phyloP scores from a whole-genome alignment of 2,329 filamentous ascomycete species.

The Fusarium sterilihyphosum region DNA sequence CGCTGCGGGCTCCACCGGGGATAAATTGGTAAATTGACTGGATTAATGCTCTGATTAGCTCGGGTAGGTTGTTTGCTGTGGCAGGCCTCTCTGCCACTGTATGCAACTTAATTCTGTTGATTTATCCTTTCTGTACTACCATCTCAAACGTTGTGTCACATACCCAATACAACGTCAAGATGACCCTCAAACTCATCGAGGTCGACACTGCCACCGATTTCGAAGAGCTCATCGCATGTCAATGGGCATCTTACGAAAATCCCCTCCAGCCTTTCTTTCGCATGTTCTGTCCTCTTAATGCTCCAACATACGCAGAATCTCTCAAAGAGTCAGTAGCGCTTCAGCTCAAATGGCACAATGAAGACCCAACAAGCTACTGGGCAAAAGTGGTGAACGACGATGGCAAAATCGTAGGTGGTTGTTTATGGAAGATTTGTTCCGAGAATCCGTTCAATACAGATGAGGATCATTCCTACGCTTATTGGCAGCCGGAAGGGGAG shows the following conservation, averaged over 20 bases:
- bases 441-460: slow-evolving; percentile 22
- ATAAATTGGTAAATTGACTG: neutral
- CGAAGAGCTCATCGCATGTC: slow-evolving; percentile 29
- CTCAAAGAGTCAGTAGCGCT: slow-evolving; percentile 5
- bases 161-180: neutral
- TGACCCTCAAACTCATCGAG: slow-evolving; percentile 30
- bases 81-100: neutral
- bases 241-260: slow-evolving; percentile 31
- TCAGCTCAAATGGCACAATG: slow-evolving; percentile 26
- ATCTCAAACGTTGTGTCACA: neutral
- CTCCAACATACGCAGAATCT: slow-evolving; percentile 7
- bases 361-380: slow-evolving; percentile 30
- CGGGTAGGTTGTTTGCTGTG: neutral
- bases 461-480: slow-evolving; percentile 13
- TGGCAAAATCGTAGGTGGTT: slow-evolving; percentile 34
- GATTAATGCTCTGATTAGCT: neutral
- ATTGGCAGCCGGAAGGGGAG: slow-evolving; percentile 37
- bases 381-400: slow-evolving; percentile 26
- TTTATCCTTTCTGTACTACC: neutral
- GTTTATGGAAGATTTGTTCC: slow-evolving; percentile 33
- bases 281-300: slow-evolving; percentile 33
- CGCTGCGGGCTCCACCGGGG: neutral
- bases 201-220: slow-evolving; percentile 29
- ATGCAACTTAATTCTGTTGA: neutral
- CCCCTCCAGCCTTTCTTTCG: slow-evolving; percentile 32